Percentiles rank a stretch among this genome's conserved stretches.
phyloP scores from a whole-genome alignment of 257 asterid species.

The Echium plantagineum region DNA sequence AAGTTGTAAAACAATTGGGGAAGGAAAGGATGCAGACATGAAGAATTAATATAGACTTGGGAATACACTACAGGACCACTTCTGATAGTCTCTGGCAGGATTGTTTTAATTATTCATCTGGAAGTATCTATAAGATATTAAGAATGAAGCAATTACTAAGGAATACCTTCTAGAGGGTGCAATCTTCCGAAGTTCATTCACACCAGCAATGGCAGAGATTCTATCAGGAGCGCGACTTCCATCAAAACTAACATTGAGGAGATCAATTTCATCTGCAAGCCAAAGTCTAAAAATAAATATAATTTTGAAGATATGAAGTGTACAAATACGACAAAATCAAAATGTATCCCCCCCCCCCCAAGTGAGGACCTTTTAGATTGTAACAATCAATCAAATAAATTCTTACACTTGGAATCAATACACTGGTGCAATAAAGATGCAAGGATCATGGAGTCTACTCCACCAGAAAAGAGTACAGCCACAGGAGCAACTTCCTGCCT shows the following conservation, averaged over 20 bases:
- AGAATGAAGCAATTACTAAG: neutral
- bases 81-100: neutral
- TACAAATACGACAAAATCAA: neutral
- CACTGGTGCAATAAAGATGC: constrained; percentile 80
- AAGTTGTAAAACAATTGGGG: no score
- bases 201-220: constrained; percentile 74
- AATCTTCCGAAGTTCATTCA: constrained; percentile 70
- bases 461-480: constrained; percentile 94
- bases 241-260: constrained; percentile 93
- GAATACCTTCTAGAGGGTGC: constrained; percentile 68
- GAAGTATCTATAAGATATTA: neutral
- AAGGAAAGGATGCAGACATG: no score
- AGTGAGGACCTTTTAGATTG: neutral
- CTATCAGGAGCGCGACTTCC: constrained; percentile 90
- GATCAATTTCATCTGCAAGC: constrained; percentile 70
- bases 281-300: constrained; percentile 15
- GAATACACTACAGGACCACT: neutral
- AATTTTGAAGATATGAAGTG: neutral
- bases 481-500: constrained; percentile 48
- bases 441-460: constrained; percentile 91
- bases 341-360: no score
- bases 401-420: constrained; percentile 64
- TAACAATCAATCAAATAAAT: constrained; percentile 4
- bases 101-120: neutral
- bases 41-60: neutral